A percentile compares a stretch with the other conserved stretches of the same genome.
These are phyloP conservation scores for Raphidocelis subcapitata DNA, from an alignment of 139 green algal genomes.

Conservation along the genomic window DNA sequence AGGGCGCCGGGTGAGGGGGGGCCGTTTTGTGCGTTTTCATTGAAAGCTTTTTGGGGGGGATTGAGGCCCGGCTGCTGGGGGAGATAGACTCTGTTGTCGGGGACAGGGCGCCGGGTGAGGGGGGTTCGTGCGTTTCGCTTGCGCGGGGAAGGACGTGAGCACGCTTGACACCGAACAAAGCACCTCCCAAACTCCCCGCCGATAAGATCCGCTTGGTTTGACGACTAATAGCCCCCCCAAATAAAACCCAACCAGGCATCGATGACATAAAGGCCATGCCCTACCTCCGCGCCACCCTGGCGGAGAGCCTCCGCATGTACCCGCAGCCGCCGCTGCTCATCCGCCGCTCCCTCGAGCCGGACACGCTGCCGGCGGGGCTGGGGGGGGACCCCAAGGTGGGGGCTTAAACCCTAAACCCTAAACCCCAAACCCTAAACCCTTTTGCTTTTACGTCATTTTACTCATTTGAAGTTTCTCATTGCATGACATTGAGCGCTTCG, in stretches of 20 bases:
- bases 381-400: slow-evolving; percentile 36
- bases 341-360: slow-evolving; percentile 74
- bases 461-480: no score
- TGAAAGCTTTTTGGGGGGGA: no score
- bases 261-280: slow-evolving; percentile 68
- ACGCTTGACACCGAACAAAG: no score
- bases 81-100: slow-evolving; percentile 82
- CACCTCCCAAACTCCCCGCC: no score
- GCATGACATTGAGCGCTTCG: no score
- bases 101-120: slow-evolving; percentile 52
- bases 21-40: no score
- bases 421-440: no score
- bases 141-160: no score
- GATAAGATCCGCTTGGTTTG: no score
- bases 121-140: no score
- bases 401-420: neutral
- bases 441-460: no score
- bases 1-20: slow-evolving; percentile 39
- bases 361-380: slow-evolving; percentile 75
- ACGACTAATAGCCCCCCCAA: no score
- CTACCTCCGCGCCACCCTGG: slow-evolving; percentile 67
- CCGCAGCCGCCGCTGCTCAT: slow-evolving; percentile 97
- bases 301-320: slow-evolving; percentile 92
- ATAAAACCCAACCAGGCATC: slow-evolving; percentile 45
- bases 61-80: slow-evolving; percentile 58